Conservation (phyloP, 768 basidiomycete genomes). For the Auriscalpium orientale region DNA sequence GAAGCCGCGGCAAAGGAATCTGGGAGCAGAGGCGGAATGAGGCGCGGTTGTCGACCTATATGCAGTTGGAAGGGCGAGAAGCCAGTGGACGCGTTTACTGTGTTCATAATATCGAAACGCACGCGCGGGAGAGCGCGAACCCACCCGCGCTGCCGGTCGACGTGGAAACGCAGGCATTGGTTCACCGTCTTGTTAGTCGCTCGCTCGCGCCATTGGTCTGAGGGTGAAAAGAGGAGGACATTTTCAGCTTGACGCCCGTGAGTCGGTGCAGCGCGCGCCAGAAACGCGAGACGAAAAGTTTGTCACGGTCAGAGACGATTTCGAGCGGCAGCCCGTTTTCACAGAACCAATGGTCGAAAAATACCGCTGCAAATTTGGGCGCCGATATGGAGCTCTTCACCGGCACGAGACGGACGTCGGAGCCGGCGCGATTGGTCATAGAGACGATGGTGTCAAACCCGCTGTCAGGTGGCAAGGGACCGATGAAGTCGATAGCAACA, state of each 20-base stretch:
- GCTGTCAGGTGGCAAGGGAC: conserved; percentile 21
- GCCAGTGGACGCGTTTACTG: conserved; percentile 17
- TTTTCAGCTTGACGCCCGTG: conserved; percentile 21
- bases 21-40: conserved; percentile 13
- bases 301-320: too few species aligned
- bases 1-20: too few species aligned
- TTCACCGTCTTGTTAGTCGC: conserved; percentile 22
- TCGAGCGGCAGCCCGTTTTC: conserved; percentile 21
- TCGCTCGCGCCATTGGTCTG: conserved; percentile 30
- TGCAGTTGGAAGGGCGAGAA: conserved; percentile 19
- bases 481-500: conserved; percentile 25
- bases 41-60: conserved; percentile 6
- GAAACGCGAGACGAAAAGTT: conserved; percentile 22
- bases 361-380: conserved; percentile 13
- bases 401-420: conserved; percentile 10
- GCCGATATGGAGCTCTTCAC: background rate
- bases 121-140: conserved; percentile 10
- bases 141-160: conserved; percentile 17
- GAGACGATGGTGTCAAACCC: conserved; percentile 20
- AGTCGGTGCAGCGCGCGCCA: conserved; percentile 23
- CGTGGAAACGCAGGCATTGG: conserved; percentile 18
- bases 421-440: conserved; percentile 16
- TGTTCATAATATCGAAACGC: conserved; percentile 21
- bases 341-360: conserved; percentile 26
- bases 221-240: conserved; percentile 30